Percentiles rank a stretch among this genome's conserved stretches.
phyloP scores from a whole-genome alignment of 2,329 filamentous ascomycete genomes.

The Colletotrichum neosansevieriae region DNA sequence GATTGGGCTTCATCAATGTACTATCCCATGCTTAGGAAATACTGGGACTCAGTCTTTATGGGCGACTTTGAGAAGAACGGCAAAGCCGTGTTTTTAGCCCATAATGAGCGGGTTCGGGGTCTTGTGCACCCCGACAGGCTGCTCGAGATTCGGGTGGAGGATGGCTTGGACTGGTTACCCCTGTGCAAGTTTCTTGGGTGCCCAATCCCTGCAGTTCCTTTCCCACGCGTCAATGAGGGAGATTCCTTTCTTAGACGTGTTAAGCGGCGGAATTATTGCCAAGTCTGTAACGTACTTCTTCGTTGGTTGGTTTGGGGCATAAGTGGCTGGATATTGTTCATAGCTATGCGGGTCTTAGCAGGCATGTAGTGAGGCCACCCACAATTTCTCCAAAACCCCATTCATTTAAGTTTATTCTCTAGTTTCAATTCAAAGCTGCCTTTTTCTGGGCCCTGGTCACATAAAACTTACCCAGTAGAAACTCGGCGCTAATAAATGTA shows the following conservation, averaged over 20 bases:
- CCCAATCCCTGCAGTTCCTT: constrained; percentile 49
- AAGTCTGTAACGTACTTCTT: constrained; percentile 11
- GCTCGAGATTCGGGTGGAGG: too few species aligned
- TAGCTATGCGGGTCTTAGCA: too few species aligned
- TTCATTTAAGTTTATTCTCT: too few species aligned
- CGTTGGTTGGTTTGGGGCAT: neutral
- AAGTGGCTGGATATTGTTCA: too few species aligned
- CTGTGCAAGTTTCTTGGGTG: constrained; percentile 50
- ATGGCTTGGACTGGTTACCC: too few species aligned
- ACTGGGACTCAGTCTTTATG: constrained; percentile 77
- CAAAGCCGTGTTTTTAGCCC: constrained; percentile 44
- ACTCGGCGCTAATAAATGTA: too few species aligned
- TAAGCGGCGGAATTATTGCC: neutral
- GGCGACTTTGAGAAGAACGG: constrained; percentile 65
- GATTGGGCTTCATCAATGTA: constrained; percentile 77
- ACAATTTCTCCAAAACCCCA: too few species aligned
- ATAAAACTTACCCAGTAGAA: too few species aligned
- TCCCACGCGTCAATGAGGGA: constrained; percentile 50
- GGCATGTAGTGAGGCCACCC: too few species aligned
- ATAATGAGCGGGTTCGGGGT: constrained; percentile 23
- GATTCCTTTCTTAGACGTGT: constrained; percentile 6
- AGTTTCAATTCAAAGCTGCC: too few species aligned
- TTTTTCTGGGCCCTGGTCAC: too few species aligned
- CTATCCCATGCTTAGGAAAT: constrained; percentile 77
- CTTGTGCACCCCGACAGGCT: constrained; percentile 19